Percentiles rank a stretch among this genome's conserved stretches.
phyloP scores from a whole-genome alignment of 1,284 basidiomycete species.

The Fomitopsis pinicola region DNA sequence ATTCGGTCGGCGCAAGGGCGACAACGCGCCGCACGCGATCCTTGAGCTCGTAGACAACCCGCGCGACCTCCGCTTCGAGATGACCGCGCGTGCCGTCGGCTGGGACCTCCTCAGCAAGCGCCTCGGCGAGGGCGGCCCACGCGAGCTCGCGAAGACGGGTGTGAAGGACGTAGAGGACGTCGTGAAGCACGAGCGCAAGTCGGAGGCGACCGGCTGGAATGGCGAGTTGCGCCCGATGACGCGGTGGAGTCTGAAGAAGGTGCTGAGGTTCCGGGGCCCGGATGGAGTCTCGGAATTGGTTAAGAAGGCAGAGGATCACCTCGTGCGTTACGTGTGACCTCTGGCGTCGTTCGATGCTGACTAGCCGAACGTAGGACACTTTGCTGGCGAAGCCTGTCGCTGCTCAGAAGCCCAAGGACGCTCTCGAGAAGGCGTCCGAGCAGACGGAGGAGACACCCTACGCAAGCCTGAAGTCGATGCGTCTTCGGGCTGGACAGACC shows the following conservation, averaged over 20 bases:
- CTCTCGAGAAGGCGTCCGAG: constrained; percentile 18
- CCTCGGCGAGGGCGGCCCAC: constrained; percentile 39
- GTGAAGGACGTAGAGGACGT: constrained; percentile 41
- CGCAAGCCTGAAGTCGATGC: constrained; percentile 22
- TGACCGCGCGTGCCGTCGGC: constrained; percentile 81
- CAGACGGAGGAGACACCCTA: constrained; percentile 13
- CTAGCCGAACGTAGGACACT: constrained; percentile 24
- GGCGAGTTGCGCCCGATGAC: constrained; percentile 54
- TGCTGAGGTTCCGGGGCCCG: constrained; percentile 50
- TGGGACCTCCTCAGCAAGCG: constrained; percentile 67
- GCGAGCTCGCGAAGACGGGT: constrained; percentile 46
- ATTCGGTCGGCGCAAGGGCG: constrained; percentile 84
- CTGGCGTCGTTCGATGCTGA: neutral
- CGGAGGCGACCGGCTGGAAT: constrained; percentile 32
- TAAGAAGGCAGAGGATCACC: constrained; percentile 30
- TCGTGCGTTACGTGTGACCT: constrained; percentile 21
- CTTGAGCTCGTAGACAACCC: constrained; percentile 95
- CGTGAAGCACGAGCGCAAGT: constrained; percentile 42
- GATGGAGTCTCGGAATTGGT: constrained; percentile 32
- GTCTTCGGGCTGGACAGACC: constrained; percentile 31
- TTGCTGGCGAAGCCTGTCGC: constrained; percentile 31
- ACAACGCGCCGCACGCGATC: constrained; percentile 92
- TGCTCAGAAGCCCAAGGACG: constrained; percentile 17
- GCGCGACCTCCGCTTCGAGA: constrained; percentile 82
- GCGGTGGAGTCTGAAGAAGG: constrained; percentile 68